Evolutionary conservation across 139 green algal genomes (phyloP), one percentile per base, ranked within the genome.

Genomic region (Asterochloris sp.): DNA sequence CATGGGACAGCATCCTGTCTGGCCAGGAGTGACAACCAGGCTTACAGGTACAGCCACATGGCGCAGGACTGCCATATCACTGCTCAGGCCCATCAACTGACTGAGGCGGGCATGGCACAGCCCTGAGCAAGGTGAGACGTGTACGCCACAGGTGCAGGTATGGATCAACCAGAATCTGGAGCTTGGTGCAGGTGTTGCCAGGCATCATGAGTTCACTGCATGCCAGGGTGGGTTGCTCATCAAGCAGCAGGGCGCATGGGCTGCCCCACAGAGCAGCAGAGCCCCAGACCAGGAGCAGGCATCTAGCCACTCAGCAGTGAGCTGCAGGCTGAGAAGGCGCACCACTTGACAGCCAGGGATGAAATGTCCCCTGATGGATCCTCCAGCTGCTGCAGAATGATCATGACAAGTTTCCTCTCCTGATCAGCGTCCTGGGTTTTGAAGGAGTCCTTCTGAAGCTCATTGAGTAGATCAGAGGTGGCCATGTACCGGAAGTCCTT

Each of bases 271-370:
- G 66, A 2, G 19, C 74, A 78, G 12, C 26, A 77, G 12, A 19
- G 0, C 11, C 10, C 21, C 28, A n/a, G 47, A 16, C 54, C 73
- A 77, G n/a, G 47, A 28, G 12, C 73, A 24, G 14, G 27, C 38
- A 78, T 23, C 17, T 1, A 66, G 74, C 15, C 38, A 66, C 27
- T 27, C 17, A 13, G 23, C 47, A 38, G 13, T 69, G 15, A 62
- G 60, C 78, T 54, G 38, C 38, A 54, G 38, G 38, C 4, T 54
- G 76, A 78, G 62, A 26, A 60, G 1, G 62, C 88, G 62, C 82
- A 96, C 92, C 95, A 98, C 76, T 96, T 97, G 13, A 98, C 93
- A 10, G 96, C 96, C 62, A 99, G 87, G 15, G 85, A 88, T 13
- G 91, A 95, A 29, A 98, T 97, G 77, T 99, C 96, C 0, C 92